These are phyloP conservation scores for Pyrenochaeta sp. DNA, from an alignment of 2,329 filamentous ascomycete species.

Conservation along the genomic window DNA sequence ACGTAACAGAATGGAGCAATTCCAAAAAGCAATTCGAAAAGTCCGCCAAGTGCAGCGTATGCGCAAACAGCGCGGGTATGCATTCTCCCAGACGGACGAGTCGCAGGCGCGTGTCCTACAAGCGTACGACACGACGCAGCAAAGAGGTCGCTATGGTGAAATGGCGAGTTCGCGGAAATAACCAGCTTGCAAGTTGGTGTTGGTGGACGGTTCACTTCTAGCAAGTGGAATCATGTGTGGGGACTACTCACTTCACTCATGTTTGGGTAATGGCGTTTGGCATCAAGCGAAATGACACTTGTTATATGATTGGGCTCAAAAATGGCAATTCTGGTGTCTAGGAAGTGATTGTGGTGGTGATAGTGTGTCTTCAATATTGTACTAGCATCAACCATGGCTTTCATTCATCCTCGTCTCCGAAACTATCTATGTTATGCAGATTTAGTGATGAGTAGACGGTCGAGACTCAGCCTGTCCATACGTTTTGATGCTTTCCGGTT, in stretches of 20 bases:
- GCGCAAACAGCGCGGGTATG: conserved; percentile 98
- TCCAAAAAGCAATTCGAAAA: conserved; percentile 99
- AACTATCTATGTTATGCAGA: too few species aligned
- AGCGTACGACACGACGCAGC: conserved; percentile 95
- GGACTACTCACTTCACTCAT: neutral
- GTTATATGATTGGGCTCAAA: neutral
- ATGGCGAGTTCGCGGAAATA: conserved; percentile 72
- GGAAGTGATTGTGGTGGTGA: neutral
- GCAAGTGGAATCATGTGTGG: too few species aligned
- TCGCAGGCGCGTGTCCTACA: conserved; percentile 93
- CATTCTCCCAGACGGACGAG: conserved; percentile 97
- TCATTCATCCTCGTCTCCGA: too few species aligned
- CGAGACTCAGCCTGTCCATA: too few species aligned
- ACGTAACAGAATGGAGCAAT: conserved; percentile 87
- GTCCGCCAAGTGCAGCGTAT: conserved; percentile 98
- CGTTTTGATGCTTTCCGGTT: too few species aligned
- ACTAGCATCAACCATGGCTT: too few species aligned
- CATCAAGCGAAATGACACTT: neutral
- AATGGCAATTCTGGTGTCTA: too few species aligned
- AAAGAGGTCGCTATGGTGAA: conserved; percentile 92
- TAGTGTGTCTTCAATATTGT: too few species aligned
- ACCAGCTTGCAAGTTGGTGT: neutral
- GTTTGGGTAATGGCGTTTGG: neutral
- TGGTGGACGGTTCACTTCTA: too few species aligned
- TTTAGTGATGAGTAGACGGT: too few species aligned